phyloP scores from a whole-genome alignment of 2,329 filamentous ascomycete genomes.

The Fusarium longipes region DNA sequence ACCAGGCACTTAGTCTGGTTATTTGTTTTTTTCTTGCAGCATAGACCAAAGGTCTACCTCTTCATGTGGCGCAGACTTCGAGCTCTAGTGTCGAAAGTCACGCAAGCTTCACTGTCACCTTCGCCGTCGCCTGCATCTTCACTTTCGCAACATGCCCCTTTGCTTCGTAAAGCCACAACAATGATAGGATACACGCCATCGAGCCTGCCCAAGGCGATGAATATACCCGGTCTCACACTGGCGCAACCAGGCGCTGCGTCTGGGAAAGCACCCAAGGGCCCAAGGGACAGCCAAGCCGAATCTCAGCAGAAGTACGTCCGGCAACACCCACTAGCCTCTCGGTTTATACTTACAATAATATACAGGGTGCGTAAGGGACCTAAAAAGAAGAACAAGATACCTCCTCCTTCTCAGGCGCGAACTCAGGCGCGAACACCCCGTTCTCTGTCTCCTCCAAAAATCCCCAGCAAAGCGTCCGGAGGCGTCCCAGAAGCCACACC shows the following conservation, averaged over 20 bases:
- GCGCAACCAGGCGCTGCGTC: slow-evolving; percentile 4
- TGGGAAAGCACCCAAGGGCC: slow-evolving; percentile 3
- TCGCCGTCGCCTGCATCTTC: not conserved
- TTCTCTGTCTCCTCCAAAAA: slow-evolving; percentile 12
- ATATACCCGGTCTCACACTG: slow-evolving; percentile 39
- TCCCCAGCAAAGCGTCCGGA: slow-evolving; percentile 59
- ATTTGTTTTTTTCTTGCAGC: not conserved
- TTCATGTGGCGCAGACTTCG: slow-evolving; percentile 22
- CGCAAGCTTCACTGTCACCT: not conserved
- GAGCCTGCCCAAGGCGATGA: not conserved
- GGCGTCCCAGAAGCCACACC: slow-evolving; percentile 70
- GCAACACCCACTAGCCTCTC: not conserved
- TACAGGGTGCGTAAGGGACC: slow-evolving; percentile 17
- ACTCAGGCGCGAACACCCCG: not conserved
- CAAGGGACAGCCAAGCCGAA: not conserved
- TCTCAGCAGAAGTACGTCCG: slow-evolving; percentile 6
- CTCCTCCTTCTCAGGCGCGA: not conserved
- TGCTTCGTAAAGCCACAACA: slow-evolving; percentile 1
- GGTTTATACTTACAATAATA: not conserved
- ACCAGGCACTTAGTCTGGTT: not conserved
- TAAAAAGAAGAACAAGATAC: slow-evolving; percentile 3
- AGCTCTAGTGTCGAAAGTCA: not conserved
- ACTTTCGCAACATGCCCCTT: slow-evolving; percentile 28
- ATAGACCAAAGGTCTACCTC: not conserved
- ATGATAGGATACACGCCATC: slow-evolving; percentile 25